A percentile compares a stretch with the other conserved stretches of the same genome.
Conservation (phyloP, 306 rosid genomes). For the Biancaea sappan region DNA sequence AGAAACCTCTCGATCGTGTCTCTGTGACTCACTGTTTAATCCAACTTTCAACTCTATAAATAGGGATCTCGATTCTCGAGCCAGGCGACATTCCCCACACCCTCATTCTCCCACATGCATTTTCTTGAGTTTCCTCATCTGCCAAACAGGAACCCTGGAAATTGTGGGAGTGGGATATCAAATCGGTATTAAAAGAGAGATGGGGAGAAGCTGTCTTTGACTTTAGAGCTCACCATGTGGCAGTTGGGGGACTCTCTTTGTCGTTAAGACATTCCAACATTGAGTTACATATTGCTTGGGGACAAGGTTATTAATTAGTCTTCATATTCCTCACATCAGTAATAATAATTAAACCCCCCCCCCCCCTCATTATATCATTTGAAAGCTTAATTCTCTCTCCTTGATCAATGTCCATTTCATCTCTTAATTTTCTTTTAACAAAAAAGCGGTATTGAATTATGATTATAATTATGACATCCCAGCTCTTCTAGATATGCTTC, state of each 20-base stretch:
- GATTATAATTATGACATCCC: no score
- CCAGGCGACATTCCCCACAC: conserved; percentile 53
- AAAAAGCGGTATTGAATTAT: no score
- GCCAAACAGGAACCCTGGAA: conserved; percentile 6
- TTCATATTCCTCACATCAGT: background rate
- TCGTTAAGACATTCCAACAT: conserved; percentile 58
- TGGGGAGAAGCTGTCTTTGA: conserved; percentile 26
- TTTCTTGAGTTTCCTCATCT: conserved; percentile 11
- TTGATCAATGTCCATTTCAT: background rate
- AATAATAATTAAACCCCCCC: background rate
- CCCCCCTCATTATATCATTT: background rate
- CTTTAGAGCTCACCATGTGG: conserved; percentile 41
- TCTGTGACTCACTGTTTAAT: background rate
- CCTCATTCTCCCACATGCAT: conserved; percentile 39
- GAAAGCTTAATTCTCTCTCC: no score
- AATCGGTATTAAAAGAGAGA: conserved; percentile 17
- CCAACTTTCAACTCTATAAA: no score
- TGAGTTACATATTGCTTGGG: conserved; percentile 49
- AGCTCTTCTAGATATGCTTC: background rate
- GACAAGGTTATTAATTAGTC: conserved; percentile 29
- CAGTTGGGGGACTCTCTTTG: conserved; percentile 47
- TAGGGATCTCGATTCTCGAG: no score
- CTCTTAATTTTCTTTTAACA: background rate
- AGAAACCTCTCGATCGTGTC: conserved; percentile 11
- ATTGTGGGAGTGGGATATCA: background rate